Evolutionary conservation across 2,329 filamentous ascomycete species (phyloP).

Genomic region (Botrytis medusae): DNA sequence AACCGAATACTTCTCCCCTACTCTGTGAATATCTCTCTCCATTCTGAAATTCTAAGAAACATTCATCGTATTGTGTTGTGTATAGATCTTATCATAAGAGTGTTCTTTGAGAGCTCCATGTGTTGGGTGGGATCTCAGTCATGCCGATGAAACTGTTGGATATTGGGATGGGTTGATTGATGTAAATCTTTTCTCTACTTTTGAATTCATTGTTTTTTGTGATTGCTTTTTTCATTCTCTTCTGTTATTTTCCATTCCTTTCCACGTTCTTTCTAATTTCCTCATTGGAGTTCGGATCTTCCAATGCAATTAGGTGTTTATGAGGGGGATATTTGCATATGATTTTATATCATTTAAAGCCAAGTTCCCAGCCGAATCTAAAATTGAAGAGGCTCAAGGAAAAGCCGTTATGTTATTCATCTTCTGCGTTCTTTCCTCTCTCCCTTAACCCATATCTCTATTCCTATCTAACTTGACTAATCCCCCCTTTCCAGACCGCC

Average conservation of each 20-base stretch:
- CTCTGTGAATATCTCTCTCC: no score
- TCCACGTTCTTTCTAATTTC: neutral
- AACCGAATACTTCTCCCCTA: no score
- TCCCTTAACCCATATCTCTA: no score
- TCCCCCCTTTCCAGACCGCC: neutral
- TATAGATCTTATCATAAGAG: neutral
- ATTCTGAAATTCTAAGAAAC: no score
- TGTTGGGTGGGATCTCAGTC: neutral
- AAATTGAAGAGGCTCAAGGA: neutral
- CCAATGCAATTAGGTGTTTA: neutral
- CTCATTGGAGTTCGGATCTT: neutral
- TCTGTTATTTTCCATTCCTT: neutral
- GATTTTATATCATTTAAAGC: no score
- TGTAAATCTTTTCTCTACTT: neutral
- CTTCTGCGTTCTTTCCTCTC: rapidly evolving
- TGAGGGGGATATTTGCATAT: neutral
- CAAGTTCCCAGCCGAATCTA: rapidly evolving
- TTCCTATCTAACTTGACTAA: neutral
- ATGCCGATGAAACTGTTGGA: neutral
- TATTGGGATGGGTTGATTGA: neutral
- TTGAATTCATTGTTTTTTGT: neutral
- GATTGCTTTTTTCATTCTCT: neutral
- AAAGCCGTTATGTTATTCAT: neutral
- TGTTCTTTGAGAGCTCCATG: neutral
- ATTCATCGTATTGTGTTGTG: neutral